Conservation (phyloP, 257 asterid genomes). For the Coffea canephora region DNA sequence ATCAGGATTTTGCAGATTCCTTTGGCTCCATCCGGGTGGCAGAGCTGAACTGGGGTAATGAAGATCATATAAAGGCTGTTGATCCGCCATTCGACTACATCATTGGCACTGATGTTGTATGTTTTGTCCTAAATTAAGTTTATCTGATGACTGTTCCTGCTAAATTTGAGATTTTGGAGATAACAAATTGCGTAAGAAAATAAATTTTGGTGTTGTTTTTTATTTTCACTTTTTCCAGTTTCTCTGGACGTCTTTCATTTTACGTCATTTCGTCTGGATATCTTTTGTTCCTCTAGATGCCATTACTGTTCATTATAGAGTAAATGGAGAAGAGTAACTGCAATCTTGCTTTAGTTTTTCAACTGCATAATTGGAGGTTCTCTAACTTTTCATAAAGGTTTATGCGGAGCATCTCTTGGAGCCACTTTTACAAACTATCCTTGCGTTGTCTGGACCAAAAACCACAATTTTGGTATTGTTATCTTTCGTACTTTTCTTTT, state of each 20-base stretch:
- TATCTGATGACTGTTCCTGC: background rate
- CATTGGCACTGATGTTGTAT: constrained; percentile 93
- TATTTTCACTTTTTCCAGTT: background rate
- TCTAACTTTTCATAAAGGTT: constrained; percentile 44
- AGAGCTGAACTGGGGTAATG: constrained; percentile 89
- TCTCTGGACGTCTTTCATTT: background rate
- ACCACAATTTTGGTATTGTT: constrained; percentile 75
- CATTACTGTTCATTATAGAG: background rate
- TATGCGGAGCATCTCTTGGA: constrained; percentile 94
- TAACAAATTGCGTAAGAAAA: constrained; percentile 1
- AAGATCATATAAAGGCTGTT: constrained; percentile 74
- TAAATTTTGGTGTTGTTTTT: background rate
- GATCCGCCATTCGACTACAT: constrained; percentile 90
- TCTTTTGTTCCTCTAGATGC: background rate
- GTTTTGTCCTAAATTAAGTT: too few relatives aligned
- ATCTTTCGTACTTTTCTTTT: background rate
- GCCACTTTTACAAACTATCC: constrained; percentile 84
- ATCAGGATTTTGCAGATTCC: constrained; percentile 45
- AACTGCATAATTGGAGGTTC: constrained; percentile 2
- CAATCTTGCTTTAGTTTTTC: constrained; percentile 8
- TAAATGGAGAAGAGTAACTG: background rate
- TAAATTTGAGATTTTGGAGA: background rate
- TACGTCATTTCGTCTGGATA: background rate
- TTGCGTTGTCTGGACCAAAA: constrained; percentile 77
- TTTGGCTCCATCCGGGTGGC: constrained; percentile 81